Evolutionary conservation across 352 stramenopile species (phyloP).

Genomic region (Pythium aquatile): DNA sequence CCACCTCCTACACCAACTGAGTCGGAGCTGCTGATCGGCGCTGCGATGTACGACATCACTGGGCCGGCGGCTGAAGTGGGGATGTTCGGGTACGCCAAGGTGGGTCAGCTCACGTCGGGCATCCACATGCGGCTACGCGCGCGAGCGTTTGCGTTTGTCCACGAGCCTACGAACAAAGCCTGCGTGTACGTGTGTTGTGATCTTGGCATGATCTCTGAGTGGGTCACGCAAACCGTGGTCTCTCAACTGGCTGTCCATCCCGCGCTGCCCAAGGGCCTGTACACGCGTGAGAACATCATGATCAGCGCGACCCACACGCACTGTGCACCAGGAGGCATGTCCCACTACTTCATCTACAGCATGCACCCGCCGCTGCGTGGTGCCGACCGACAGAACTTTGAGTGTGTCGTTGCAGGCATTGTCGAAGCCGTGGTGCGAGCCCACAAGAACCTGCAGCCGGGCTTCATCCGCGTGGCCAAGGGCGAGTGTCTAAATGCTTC

Average conservation of each 20-base stretch:
- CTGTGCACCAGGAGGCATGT: slow-evolving; percentile 86
- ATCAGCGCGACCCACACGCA: slow-evolving; percentile 93
- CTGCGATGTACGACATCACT: slow-evolving; percentile 85
- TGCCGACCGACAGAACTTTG: slow-evolving; percentile 82
- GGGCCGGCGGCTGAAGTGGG: slow-evolving; percentile 76
- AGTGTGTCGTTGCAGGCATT: slow-evolving; percentile 89
- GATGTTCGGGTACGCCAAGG: slow-evolving; percentile 89
- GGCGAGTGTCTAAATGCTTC: slow-evolving; percentile 73
- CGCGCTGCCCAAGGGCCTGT: slow-evolving; percentile 40
- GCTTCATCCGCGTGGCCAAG: slow-evolving; percentile 55
- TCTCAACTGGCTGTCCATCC: slow-evolving; percentile 48
- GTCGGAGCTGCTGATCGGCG: slow-evolving; percentile 54
- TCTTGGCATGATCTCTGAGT: slow-evolving; percentile 87
- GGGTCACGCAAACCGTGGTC: slow-evolving; percentile 83
- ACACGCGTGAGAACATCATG: slow-evolving; percentile 79
- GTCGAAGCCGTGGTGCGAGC: slow-evolving; percentile 79
- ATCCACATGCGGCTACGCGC: slow-evolving; percentile 87
- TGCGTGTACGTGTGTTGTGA: slow-evolving; percentile 89
- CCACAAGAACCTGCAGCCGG: slow-evolving; percentile 69
- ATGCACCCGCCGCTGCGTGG: slow-evolving; percentile 75
- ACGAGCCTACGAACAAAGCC: slow-evolving; percentile 29
- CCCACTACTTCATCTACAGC: slow-evolving; percentile 92
- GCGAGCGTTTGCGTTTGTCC: slow-evolving; percentile 77
- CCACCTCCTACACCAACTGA: slow-evolving; percentile 16
- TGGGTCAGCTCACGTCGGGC: slow-evolving; percentile 66